Evolutionary conservation across 352 stramenopile species (phyloP), one percentile per base, ranked within the genome.

Genomic region (Globisporangium middletonii): DNA sequence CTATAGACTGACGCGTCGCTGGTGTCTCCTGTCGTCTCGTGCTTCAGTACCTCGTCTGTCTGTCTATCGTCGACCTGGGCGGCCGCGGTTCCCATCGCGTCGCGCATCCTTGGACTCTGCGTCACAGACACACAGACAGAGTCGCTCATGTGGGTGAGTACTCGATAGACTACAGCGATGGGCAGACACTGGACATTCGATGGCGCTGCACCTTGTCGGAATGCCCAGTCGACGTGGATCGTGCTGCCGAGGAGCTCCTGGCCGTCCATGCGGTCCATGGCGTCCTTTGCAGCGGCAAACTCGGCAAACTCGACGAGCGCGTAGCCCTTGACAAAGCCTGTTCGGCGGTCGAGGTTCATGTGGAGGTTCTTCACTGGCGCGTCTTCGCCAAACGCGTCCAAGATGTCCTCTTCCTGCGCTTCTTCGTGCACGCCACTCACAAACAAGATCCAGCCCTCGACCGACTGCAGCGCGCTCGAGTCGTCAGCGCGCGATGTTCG

Each of bases 361-460:
- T 98, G 89, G 64, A 99, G 69, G 68, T 98, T 97, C 71, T 97
- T 97, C 9, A 99, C 90, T 35, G 86, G 79, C n/a, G 95, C 95
- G 70, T 96, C 94, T 59, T 98, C 96, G 45, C 81, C 86, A 67
- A 98, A 99, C 4, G 77, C 80, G 66, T 99, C 96, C 55, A 97
- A 73, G 48, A 99, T 71, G 67, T 99, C 91, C 63, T 99, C 96
- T 62, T 99, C 94, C 65, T 97, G 88, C 13, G 95, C 94, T 67
- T 98, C 96, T 66, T 98, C 89, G 63, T 99, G 92, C 42, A 99
- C 78, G 58, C 92, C 92, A 15, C 82, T 95, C 33, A 98, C 91
- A 68, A 99, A 98, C 13, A 98, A 65, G 45, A 98, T 86, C 91
- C 94, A 99, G n/a, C 96, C 96, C 71, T 99, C 95, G 7, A 98